Base-by-base conservation (phyloP, 768 basidiomycete species). In the Tricholoma sp. region DNA sequence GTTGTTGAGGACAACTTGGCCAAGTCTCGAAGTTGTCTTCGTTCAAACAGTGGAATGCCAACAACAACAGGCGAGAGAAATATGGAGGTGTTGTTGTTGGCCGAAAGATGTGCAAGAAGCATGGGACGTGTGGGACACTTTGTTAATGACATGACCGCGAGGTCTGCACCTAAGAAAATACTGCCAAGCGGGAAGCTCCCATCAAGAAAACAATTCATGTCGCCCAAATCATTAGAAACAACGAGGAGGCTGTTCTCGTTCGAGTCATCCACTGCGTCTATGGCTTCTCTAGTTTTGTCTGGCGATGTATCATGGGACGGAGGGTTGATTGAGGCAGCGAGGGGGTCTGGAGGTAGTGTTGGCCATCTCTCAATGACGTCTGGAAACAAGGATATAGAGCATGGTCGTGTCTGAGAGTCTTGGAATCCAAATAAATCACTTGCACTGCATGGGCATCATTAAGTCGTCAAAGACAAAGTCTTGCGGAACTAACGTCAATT, bases 371-470 rank as follows among this genome's bases (percentile, higher is more conserved):
- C 75, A 53, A 93, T 87, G 37, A 83, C 70, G 45, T 77, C 71
- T n/a, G 89, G 89, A 18, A 81, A 67, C 5, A 73, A 69, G 21
- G 75, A 69, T 62, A 78, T 78, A 43, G 72, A 69, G 24, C 67
- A 67, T 31, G 75, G 60, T 46, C 77, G 80, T 12, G 80, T 82
- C 55, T 84, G 82, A 9, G 83, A 81, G 37, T 83, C 84, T 71
- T 90, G 86, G 66, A 91, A 91, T 39, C 88, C 86, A 68, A 93
- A 93, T 39, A 92, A 71, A 71, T 91, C 86, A 55, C 85, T 85
- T 7, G 86, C 85, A 56, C 91, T 92, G 69, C 55, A 53, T 46
- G 22, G 18, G 4, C 6, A 46, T 50, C 29, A 31, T 29, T 50
- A 50, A 50, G n/a, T 29, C 29, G 27, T 18, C 27, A 29, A 47